Conservation (phyloP, 1,284 basidiomycete species). For the Phellopilus nigrolimitatus region DNA sequence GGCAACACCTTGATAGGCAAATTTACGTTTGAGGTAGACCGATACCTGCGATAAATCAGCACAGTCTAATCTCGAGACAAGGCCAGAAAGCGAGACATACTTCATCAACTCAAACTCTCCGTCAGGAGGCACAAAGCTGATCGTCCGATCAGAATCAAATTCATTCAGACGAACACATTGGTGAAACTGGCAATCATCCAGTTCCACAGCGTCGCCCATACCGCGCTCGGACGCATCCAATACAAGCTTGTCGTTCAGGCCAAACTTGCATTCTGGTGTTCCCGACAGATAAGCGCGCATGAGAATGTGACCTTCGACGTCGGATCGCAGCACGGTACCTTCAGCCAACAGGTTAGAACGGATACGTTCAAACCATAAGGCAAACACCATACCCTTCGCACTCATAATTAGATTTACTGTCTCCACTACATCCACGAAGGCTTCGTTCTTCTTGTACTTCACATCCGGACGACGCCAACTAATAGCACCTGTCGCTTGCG, state of each 20-base stretch:
- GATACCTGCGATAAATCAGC: slow-evolving; percentile 59
- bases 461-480: slow-evolving; percentile 93
- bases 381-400: slow-evolving; percentile 69
- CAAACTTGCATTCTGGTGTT: slow-evolving; percentile 97
- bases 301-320: slow-evolving; percentile 96
- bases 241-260: slow-evolving; percentile 96
- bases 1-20: slow-evolving; percentile 88
- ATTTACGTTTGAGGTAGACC: slow-evolving; percentile 93
- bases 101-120: slow-evolving; percentile 99
- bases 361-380: not conserved
- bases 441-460: slow-evolving; percentile 98
- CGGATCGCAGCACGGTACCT: slow-evolving; percentile 92
- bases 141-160: slow-evolving; percentile 89
- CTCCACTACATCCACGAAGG: slow-evolving; percentile 97
- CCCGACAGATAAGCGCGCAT: slow-evolving; percentile 98
- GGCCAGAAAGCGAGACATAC: slow-evolving; percentile 40
- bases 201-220: slow-evolving; percentile 78
- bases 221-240: slow-evolving; percentile 82
- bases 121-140: slow-evolving; percentile 97
- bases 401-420: slow-evolving; percentile 96
- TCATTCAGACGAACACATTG: slow-evolving; percentile 95
- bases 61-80: not conserved
- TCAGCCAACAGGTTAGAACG: not conserved
- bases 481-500: slow-evolving; percentile 91
- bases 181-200: slow-evolving; percentile 98